These are phyloP conservation scores for Pseudozyma pruni DNA, from an alignment of 1,284 basidiomycete species.

Conservation along the genomic window DNA sequence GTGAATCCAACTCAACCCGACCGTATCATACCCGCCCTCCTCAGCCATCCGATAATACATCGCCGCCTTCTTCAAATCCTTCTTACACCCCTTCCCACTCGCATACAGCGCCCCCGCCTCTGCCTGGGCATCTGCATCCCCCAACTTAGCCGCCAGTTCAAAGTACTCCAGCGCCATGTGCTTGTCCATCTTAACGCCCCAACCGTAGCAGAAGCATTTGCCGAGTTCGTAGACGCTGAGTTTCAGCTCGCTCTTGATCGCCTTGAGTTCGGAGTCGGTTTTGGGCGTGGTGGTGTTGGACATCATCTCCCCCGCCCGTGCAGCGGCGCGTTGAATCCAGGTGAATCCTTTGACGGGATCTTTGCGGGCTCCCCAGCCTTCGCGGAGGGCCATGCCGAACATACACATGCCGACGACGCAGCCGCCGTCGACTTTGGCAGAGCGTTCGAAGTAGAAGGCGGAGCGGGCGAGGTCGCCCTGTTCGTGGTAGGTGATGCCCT, in stretches of 20 bases:
- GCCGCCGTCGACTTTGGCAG: constrained; percentile 79
- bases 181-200: constrained; percentile 84
- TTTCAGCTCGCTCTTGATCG: constrained; percentile 78
- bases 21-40: constrained; percentile 59
- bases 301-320: constrained; percentile 81
- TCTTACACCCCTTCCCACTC: constrained; percentile 84
- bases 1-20: constrained; percentile 63
- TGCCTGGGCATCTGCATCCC: constrained; percentile 85
- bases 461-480: constrained; percentile 79
- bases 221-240: constrained; percentile 91
- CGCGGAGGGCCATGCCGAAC: constrained; percentile 86
- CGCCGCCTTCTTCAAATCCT: constrained; percentile 84
- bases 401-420: constrained; percentile 90
- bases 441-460: constrained; percentile 81
- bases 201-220: constrained; percentile 89
- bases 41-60: constrained; percentile 87
- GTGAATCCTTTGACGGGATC: constrained; percentile 76
- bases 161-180: constrained; percentile 78
- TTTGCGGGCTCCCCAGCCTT: constrained; percentile 86
- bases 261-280: constrained; percentile 67
- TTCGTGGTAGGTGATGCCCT: constrained; percentile 83
- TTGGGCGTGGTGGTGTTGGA: constrained; percentile 71
- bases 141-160: constrained; percentile 81
- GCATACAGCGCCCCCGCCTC: constrained; percentile 81
- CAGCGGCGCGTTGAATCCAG: constrained; percentile 84